phyloP scores from a whole-genome alignment of 768 basidiomycete genomes.

The Lactifluus pinguis region DNA sequence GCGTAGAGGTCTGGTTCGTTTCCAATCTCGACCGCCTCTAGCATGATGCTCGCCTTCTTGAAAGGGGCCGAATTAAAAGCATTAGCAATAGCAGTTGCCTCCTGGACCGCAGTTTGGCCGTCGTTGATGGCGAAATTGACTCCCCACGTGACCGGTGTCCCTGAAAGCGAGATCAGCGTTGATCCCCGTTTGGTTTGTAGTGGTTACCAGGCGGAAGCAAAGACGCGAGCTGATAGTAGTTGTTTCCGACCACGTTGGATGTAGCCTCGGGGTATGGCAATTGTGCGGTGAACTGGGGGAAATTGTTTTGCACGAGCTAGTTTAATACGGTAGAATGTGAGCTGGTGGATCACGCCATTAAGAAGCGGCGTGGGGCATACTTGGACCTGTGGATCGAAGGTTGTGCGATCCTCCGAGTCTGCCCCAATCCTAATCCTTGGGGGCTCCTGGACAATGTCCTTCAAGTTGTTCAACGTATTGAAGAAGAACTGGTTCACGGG shows the following conservation, averaged over 20 bases:
- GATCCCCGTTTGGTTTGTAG: too few relatives aligned
- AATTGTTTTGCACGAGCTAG: conserved; percentile 39
- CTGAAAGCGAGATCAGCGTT: conserved; percentile 24
- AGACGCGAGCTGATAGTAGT: conserved; percentile 43
- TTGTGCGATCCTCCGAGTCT: conserved; percentile 48
- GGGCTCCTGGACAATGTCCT: conserved; percentile 39
- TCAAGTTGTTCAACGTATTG: conserved; percentile 51
- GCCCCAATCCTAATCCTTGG: conserved; percentile 52
- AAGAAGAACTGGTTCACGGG: conserved; percentile 49
- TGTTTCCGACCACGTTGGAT: conserved; percentile 48
- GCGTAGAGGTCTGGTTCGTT: conserved; percentile 53
- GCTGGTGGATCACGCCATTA: background rate
- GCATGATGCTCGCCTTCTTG: conserved; percentile 32
- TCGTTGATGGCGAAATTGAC: conserved; percentile 46
- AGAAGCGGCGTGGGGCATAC: conserved; percentile 24
- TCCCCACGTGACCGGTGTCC: conserved; percentile 58
- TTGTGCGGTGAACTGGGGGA: conserved; percentile 39
- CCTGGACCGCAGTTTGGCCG: conserved; percentile 33
- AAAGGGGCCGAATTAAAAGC: conserved; percentile 39
- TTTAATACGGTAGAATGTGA: background rate
- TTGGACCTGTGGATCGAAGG: conserved; percentile 40
- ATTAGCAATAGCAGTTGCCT: conserved; percentile 38
- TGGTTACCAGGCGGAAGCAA: conserved; percentile 41
- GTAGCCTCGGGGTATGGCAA: conserved; percentile 62
- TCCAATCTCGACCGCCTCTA: conserved; percentile 54